Evolutionary conservation across 768 basidiomycete genomes (phyloP), one percentile per base, ranked within the genome.

Genomic region (Lactarius sanguifluus): DNA sequence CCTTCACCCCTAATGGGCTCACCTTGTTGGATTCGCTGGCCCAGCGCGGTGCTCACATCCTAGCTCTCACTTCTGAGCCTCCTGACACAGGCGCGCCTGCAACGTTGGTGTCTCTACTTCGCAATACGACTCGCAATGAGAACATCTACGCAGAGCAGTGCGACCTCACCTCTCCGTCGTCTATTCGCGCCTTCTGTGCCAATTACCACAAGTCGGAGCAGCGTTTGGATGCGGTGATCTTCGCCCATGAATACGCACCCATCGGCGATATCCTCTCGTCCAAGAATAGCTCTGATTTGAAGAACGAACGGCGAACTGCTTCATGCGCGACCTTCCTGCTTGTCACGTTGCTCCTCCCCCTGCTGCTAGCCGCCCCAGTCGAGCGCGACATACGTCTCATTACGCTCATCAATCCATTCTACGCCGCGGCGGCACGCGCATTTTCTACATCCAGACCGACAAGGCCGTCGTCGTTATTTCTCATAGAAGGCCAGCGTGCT

Each of bases 351-450:
- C 81, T 97, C 0, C 82, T 96, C 0, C 94, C 94, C 2, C 81
- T 84, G 34, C 79, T 96, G 4, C 85, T 97, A 18, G 86, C 90
- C 30, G 89, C 91, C 0, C 94, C 94, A 0, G 81, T 83, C n/a
- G 94, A 95, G 73, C 83, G 94, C 41, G 92, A 95, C 69, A 92
- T 97, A 50, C 89, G 95, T n/a, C 85, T 97, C 69, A 80, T 98
- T 73, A 88, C 87, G 64, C 81, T 94, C 47, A 83, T 96, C 73
- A 94, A 94, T 65, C 94, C 94, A 2, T 92, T 93, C 71, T 97
- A 96, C 71, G 88, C 93, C 2, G 92, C 95, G 1, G 89, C 92
- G 0, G 79, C 85, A 3, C 81, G 83, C 5, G 70, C 78, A 4
- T 79, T 82, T 71, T 70, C 77, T 43, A 13, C 73, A 2, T 69